These are phyloP conservation scores for Blastocladiella emersonii DNA, from an alignment of 371 early-diverging fungal genomes.

Conservation along the genomic window DNA sequence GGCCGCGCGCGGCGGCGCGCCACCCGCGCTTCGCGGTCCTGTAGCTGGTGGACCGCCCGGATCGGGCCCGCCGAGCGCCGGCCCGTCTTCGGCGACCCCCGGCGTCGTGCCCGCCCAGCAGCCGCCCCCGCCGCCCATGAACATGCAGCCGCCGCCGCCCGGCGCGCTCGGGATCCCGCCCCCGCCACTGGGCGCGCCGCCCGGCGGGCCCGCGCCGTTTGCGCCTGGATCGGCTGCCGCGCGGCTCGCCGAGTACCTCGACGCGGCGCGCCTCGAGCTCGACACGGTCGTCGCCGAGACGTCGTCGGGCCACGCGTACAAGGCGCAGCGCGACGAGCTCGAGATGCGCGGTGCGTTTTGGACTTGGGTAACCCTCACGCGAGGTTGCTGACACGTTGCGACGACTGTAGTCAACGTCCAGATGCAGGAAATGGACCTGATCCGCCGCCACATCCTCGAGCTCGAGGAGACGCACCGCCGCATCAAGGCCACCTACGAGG, in stretches of 20 bases:
- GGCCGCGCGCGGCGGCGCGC: conserved; percentile 13
- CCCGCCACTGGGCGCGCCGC: not conserved
- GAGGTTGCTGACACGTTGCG: no score
- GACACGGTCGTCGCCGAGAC: not conserved
- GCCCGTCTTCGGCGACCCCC: conserved; percentile 8
- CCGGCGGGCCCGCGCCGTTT: not conserved
- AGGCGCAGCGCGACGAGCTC: not conserved
- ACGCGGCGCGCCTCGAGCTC: not conserved
- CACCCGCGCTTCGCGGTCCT: no score
- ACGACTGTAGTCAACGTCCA: not conserved
- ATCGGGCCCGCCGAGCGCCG: conserved; percentile 15
- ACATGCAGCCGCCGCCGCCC: not conserved
- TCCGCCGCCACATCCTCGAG: not conserved
- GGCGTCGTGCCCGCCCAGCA: conserved; percentile 12
- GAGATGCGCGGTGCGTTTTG: not conserved
- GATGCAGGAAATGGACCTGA: not conserved
- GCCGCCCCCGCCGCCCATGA: conserved; percentile 7
- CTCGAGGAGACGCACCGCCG: not conserved
- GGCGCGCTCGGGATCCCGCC: not conserved
- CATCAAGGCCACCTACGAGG: not conserved
- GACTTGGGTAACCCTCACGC: no score
- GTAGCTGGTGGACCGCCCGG: no score
- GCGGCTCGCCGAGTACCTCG: not conserved
- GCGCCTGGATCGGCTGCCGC: not conserved
- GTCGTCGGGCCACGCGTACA: not conserved